Base-by-base conservation (phyloP, 345 rosid species). In the Heritiera fomes region DNA sequence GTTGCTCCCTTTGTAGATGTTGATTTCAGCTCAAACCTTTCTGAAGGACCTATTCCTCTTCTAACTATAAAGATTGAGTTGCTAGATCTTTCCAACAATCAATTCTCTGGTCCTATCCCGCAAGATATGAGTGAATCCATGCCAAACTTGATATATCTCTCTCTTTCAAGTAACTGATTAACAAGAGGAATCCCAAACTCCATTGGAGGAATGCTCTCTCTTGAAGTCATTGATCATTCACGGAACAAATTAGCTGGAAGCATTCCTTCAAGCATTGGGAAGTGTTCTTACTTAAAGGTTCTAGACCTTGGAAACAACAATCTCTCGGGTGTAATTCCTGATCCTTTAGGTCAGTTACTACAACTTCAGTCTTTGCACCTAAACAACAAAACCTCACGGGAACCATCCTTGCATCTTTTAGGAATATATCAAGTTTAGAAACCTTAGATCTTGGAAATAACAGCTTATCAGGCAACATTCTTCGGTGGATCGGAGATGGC, bases 371-470 rank as follows among this genome's bases (percentile, higher is more conserved):
- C 83, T 1, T 41, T 86, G 67, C 84, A 75, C 67, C 66, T 88
- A 4, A 79, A 76, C 79, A 65, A 76, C 71, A 83, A 86, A 79
- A 65, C 76, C 80, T 86, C 17, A 41, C 55, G 7, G 91, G 89
- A 20, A 52, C 65, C 45, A 60, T 88, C 63, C 82, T 85, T 17
- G 17, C 75, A 5, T 79, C 84, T 65, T 80, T 88, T 34, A 78
- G 77, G 61, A 85, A 80, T 30, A 79, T 83, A 10, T 75, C 82
- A 4, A 80, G 80, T 53, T 63, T 87, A 75, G 81, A 80, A 56
- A 86, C 85, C 15, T 80, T 86, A 1, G 88, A 87, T 77, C 82
- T 86, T 32, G 84, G 83, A 41, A 80, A 85, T 55, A 89, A 87
- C 75, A 78, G 38, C 6, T 64, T 85, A 53, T 75, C 66, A 1